Conservation (phyloP, 129 eudicot genomes). For the Escallonia herrerae region DNA sequence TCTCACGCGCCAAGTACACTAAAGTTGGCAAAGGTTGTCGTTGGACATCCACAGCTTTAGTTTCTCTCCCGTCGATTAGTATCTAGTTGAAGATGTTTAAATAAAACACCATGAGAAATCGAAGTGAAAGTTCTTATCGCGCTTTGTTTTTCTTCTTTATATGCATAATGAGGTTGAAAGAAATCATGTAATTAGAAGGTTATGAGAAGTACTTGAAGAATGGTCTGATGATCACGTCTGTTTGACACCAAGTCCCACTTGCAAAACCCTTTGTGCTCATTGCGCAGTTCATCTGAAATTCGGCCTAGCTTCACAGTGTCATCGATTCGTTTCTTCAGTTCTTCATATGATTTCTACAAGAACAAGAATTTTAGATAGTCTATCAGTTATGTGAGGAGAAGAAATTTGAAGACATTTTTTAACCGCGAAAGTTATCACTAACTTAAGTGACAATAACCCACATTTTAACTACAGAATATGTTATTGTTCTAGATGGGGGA, state of each 20-base stretch:
- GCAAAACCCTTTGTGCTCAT: conserved; percentile 37
- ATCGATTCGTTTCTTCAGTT: conserved; percentile 36
- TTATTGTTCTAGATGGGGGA: not conserved
- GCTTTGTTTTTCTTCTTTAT: not conserved
- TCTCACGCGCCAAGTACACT: conserved; percentile 52
- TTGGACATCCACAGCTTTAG: conserved; percentile 18
- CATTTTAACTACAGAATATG: conserved; percentile 2
- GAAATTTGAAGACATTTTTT: not conserved
- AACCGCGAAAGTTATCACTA: not conserved
- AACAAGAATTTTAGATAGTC: not conserved
- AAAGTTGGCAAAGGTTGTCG: conserved; percentile 41
- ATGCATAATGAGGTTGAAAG: not conserved
- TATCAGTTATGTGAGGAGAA: not conserved
- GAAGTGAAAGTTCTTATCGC: not conserved
- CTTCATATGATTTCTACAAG: conserved; percentile 32
- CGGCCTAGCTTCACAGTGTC: not conserved
- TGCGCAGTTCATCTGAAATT: conserved; percentile 24
- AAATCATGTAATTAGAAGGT: not conserved
- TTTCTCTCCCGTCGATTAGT: conserved; percentile 34
- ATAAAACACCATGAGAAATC: not conserved
- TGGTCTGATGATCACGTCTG: conserved; percentile 42
- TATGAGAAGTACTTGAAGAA: conserved; percentile 24
- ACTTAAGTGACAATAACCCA: not conserved
- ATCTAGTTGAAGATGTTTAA: conserved; percentile 22
- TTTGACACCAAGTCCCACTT: conserved; percentile 30